Evolutionary conservation across 805 yeast genomes (phyloP), one percentile per base, ranked within the genome.

Genomic region (Isabelozyma rhagii): DNA sequence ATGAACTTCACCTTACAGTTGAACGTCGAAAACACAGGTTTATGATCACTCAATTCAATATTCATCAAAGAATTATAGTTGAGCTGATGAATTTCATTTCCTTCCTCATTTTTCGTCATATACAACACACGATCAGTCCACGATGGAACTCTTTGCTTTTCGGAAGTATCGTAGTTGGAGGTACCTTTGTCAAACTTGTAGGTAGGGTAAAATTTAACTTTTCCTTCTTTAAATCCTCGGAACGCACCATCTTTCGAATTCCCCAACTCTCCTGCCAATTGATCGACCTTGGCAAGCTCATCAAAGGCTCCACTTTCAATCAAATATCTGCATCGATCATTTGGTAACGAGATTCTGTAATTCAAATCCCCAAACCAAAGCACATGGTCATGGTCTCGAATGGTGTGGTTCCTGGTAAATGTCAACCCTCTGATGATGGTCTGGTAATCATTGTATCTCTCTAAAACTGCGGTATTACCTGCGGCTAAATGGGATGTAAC

Each of bases 311-410:
- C 68, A 2, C 66, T 62, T n/a, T 67, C 70, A 39, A 89, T 78
- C 46, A 71, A 55, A 5, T 60, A 52, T 53, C 90, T 74, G 1
- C 89, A 96, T 21, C 80, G 80, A 14, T 85, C 93, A 54, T 89
- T 87, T 0, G 85, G 78, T 57, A 88, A 69, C 38, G 82, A 72
- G 40, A 94, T 83, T 55, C 99, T 77, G 67, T 85, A 94, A 64
- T 94, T 94, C 67, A 96, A 84, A 67, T 94, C 99, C 7, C 99
- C 99, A 68, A 89, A 76, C 91, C 97, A 90, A 13, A 94, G 80
- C 13, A 92, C 78, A 17, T 84, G 82, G 59, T 93, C 97, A 59
- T 87, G 94, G 57, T 90, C 96, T 46, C 79, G 76, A 3, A 90
- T 80, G 48, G 72, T 75, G 48, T 81, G 72, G 49, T 93, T 90